Percentiles rank a stretch among this genome's conserved stretches.
These are phyloP conservation scores for Anthracocystis walkeri DNA, from an alignment of 1,284 basidiomycete species.

Conservation along the genomic window DNA sequence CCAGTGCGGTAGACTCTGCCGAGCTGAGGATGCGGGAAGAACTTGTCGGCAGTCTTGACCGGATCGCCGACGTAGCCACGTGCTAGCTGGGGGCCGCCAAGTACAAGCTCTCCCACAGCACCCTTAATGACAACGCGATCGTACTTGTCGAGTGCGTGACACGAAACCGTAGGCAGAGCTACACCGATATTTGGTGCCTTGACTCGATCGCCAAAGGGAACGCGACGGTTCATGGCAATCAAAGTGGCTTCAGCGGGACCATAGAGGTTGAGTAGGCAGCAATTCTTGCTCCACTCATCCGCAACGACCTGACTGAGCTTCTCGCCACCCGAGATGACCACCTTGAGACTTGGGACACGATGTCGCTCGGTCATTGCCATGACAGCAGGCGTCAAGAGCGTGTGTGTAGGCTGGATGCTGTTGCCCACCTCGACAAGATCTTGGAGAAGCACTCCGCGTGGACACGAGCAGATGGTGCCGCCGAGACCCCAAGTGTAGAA, in stretches of 20 bases:
- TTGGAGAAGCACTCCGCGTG: slow-evolving; percentile 56
- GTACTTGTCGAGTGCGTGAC: slow-evolving; percentile 60
- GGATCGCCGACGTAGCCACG: slow-evolving; percentile 65
- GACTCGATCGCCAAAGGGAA: slow-evolving; percentile 62
- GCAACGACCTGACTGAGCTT: slow-evolving; percentile 70
- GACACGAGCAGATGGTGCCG: slow-evolving; percentile 66
- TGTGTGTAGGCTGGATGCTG: slow-evolving; percentile 63
- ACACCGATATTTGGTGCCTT: slow-evolving; percentile 70
- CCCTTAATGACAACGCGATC: slow-evolving; percentile 67
- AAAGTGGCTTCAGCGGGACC: slow-evolving; percentile 68
- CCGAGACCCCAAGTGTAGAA: slow-evolving; percentile 68
- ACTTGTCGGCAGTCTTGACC: slow-evolving; percentile 67
- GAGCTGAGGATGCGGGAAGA: slow-evolving; percentile 60
- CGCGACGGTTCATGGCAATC: slow-evolving; percentile 65
- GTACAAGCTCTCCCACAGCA: slow-evolving; percentile 69
- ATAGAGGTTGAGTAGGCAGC: slow-evolving; percentile 67
- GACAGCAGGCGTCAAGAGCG: slow-evolving; percentile 69
- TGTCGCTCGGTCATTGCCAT: slow-evolving; percentile 68
- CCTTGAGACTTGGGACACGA: slow-evolving; percentile 63
- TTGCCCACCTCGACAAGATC: slow-evolving; percentile 60
- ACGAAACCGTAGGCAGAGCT: slow-evolving; percentile 67
- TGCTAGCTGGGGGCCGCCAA: slow-evolving; percentile 65
- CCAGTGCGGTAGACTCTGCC: slow-evolving; percentile 67
- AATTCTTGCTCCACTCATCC: slow-evolving; percentile 69
- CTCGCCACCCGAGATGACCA: slow-evolving; percentile 70